Percentiles rank a stretch among this genome's conserved stretches.
Evolutionary conservation across 176 grass and related monocot genomes (phyloP).

Genomic region (Musa acuminata): DNA sequence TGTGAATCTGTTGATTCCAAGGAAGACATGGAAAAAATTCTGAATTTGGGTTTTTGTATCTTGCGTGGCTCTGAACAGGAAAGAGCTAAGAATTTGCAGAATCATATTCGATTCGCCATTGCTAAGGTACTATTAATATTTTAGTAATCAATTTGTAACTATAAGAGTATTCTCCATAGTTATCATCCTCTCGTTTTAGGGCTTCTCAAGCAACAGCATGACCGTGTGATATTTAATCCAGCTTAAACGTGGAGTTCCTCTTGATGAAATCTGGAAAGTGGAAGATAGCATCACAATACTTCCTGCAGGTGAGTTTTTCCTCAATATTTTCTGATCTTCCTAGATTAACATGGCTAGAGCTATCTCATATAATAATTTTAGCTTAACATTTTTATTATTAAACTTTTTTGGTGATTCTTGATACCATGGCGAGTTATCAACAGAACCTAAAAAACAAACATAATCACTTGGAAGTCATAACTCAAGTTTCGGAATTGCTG

Average conservation of each 20-base stretch:
- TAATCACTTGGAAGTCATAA: too few relatives aligned
- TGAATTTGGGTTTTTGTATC: slow-evolving; percentile 61
- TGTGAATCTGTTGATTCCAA: slow-evolving; percentile 51
- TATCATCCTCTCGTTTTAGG: slow-evolving; percentile 7
- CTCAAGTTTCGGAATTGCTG: too few relatives aligned
- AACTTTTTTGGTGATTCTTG: too few relatives aligned
- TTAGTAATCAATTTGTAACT: not conserved
- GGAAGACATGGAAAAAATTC: slow-evolving; percentile 47
- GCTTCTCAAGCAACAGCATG: slow-evolving; percentile 24
- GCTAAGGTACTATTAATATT: slow-evolving; percentile 40
- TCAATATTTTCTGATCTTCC: not conserved
- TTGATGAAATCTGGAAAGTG: slow-evolving; percentile 67
- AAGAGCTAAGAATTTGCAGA: slow-evolving; percentile 46
- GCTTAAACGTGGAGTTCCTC: slow-evolving; percentile 47
- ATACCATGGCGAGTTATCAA: too few relatives aligned
- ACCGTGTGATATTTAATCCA: slow-evolving; percentile 44
- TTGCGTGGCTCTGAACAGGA: slow-evolving; percentile 47
- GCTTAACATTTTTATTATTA: not conserved
- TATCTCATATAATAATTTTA: not conserved
- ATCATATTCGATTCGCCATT: slow-evolving; percentile 39
- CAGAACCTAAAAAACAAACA: too few relatives aligned
- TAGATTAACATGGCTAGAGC: not conserved
- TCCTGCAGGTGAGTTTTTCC: slow-evolving; percentile 7
- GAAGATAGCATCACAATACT: slow-evolving; percentile 16
- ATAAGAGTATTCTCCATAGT: not conserved